These are phyloP conservation scores for Phytophthora brassicae DNA, from an alignment of 352 stramenopile genomes.

Conservation along the genomic window DNA sequence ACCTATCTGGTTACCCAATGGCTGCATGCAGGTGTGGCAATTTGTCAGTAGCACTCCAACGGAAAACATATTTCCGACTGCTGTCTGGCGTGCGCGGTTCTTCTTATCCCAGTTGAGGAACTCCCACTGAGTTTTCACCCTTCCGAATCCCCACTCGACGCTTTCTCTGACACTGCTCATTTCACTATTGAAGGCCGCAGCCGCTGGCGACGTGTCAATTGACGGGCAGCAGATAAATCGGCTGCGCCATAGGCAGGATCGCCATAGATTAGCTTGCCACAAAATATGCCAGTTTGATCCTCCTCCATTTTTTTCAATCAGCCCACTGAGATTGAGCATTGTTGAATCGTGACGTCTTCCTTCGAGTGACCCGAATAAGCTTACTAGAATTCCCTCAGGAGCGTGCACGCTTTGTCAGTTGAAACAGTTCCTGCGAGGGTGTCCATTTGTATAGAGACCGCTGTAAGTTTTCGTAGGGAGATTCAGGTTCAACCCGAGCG, in stretches of 20 bases:
- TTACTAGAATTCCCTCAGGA: neutral
- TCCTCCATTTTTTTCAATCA: neutral
- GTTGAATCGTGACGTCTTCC: constrained; percentile 3
- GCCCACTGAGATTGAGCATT: neutral
- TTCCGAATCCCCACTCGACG: constrained; percentile 7
- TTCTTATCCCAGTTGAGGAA: constrained; percentile 13
- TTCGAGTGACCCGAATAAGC: neutral
- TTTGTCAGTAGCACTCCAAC: constrained; percentile 1
- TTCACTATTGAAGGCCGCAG: neutral
- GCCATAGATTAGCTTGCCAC: too few species aligned
- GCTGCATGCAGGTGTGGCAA: constrained; percentile 7
- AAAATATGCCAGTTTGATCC: neutral
- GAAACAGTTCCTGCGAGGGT: constrained; percentile 1
- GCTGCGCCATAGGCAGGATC: constrained; percentile 3
- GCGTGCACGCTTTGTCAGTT: constrained; percentile 5
- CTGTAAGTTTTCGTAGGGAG: constrained; percentile 2
- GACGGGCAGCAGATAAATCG: constrained; percentile 1
- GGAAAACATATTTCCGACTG: constrained; percentile 1
- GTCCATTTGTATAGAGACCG: neutral
- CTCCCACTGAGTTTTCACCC: neutral
- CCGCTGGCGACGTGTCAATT: neutral
- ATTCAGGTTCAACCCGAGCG: neutral
- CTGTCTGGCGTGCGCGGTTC: neutral
- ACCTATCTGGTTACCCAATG: too few species aligned
- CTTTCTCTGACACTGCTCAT: constrained; percentile 3